Evolutionary conservation across 257 asterid genomes (phyloP), one percentile per base, ranked within the genome.

Genomic region (Solanum verrucosum): DNA sequence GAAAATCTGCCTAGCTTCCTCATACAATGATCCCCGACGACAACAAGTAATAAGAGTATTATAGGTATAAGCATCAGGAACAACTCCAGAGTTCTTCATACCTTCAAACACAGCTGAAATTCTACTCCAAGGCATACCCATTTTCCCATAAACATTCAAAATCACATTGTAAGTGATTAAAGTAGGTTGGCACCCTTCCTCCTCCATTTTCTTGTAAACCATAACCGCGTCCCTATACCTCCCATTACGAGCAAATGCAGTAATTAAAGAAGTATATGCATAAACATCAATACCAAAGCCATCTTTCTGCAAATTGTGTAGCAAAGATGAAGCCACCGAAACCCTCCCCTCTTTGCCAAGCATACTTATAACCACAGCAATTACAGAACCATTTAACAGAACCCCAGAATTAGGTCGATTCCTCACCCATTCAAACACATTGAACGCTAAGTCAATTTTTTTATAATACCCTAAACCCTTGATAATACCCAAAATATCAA

Each of bases 41-140:
- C 99, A 97, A 86, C 98, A 95, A 85, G 95, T 92, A 84, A 97
- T 97, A 46, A 96, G 88, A 21, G 99, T 97, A 90, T 97, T 97
- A 89, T 95, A 97, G 13, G 99, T 97, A 89, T 96, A 97, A 35
- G 94, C 93, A 94, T 97, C 98, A 0, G 99, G 98, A 33, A 89
- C 88, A 88, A 92, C 89, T 16, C 95, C 96, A 5, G 94, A 91
- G 83, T 72, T 88, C 93, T 93, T 97, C 98, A 97, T 96, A 49
- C 93, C 91, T 25, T 96, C 93, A 40, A 94, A 95, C 78, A 95
- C 89, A 5, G 73, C 84, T 89, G 93, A 75, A 35, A 97, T 92
- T 83, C 92, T 91, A 89, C 90, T 92, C 99, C 99, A 97, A 60
- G 98, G 98, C 98, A 96, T 96, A 33, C 98, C 98, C 98, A 97